A percentile compares a stretch with the other conserved stretches of the same genome.
phyloP scores from a whole-genome alignment of 176 grass and related monocot species.

The Poa annua region DNA sequence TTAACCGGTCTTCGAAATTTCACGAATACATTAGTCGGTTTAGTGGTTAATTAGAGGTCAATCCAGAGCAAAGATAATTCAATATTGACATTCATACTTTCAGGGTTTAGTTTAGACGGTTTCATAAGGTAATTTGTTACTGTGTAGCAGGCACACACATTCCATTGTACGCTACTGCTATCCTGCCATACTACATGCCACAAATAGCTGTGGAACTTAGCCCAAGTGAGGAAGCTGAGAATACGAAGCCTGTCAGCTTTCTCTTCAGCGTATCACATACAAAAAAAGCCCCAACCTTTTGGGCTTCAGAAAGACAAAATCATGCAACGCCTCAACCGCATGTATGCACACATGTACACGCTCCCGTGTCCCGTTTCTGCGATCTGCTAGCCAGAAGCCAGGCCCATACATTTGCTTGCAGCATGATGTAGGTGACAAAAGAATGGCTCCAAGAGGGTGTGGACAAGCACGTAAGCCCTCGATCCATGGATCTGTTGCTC shows the following conservation, averaged over 20 bases:
- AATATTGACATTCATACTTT: too few species aligned
- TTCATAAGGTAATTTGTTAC: too few species aligned
- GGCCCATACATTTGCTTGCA: not conserved
- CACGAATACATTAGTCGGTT: too few species aligned
- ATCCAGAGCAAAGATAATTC: too few species aligned
- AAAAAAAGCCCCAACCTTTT: not conserved
- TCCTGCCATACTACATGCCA: not conserved
- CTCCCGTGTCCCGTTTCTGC: not conserved
- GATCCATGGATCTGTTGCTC: conserved; percentile 19
- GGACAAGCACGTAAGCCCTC: conserved; percentile 47
- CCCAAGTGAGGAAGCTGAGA: not conserved
- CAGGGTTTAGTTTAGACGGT: too few species aligned
- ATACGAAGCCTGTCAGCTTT: not conserved
- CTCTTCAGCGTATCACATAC: not conserved
- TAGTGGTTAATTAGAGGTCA: too few species aligned
- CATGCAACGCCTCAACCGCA: not conserved
- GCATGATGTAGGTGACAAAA: conserved; percentile 8
- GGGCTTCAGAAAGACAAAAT: not conserved
- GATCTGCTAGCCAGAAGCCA: not conserved
- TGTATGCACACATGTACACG: not conserved
- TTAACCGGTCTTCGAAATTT: too few species aligned
- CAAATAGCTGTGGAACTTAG: not conserved
- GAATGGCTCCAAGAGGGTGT: conserved; percentile 49
- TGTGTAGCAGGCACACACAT: too few species aligned
- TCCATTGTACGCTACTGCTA: too few species aligned